A percentile compares a stretch with the other conserved stretches of the same genome.
phyloP scores from a whole-genome alignment of 2,329 filamentous ascomycete genomes.

The Cytospora chrysosperma region DNA sequence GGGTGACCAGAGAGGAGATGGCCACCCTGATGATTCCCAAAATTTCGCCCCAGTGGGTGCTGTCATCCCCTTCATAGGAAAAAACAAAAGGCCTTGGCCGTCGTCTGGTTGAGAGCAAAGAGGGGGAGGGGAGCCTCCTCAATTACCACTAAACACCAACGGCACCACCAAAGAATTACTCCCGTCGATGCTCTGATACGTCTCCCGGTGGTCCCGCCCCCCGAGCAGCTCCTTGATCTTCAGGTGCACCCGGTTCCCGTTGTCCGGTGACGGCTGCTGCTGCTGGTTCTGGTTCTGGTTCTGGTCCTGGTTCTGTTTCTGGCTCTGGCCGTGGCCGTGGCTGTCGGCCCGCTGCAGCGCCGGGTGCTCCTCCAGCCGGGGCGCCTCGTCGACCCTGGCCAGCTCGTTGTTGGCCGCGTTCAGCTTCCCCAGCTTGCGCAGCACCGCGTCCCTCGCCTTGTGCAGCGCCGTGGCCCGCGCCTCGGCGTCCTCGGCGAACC shows the following conservation, averaged over 20 bases:
- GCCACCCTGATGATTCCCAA: not conserved
- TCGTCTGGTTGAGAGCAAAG: not conserved
- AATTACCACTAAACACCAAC: constrained; percentile 56
- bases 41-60: not conserved
- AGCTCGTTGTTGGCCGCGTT: constrained; percentile 12
- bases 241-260: constrained; percentile 23
- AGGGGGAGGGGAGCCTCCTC: constrained; percentile 4
- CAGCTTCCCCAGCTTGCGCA: constrained; percentile 55
- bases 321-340: constrained; percentile 26
- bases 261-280: constrained; percentile 12
- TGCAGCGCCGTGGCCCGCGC: constrained; percentile 55
- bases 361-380: constrained; percentile 31
- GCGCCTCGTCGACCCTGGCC: constrained; percentile 16
- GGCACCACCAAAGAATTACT: constrained; percentile 53
- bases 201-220: constrained; percentile 19
- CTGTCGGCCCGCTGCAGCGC: constrained; percentile 18
- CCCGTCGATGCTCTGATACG: constrained; percentile 50
- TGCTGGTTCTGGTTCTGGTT: not conserved
- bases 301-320: not conserved
- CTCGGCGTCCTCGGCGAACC: constrained; percentile 56
- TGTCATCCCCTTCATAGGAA: not conserved
- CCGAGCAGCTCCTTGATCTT: constrained; percentile 24
- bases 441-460: constrained; percentile 59
- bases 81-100: not conserved
- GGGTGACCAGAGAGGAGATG: not conserved